Evolutionary conservation across 2,329 filamentous ascomycete genomes (phyloP).

Genomic region (Xylaria sp.): DNA sequence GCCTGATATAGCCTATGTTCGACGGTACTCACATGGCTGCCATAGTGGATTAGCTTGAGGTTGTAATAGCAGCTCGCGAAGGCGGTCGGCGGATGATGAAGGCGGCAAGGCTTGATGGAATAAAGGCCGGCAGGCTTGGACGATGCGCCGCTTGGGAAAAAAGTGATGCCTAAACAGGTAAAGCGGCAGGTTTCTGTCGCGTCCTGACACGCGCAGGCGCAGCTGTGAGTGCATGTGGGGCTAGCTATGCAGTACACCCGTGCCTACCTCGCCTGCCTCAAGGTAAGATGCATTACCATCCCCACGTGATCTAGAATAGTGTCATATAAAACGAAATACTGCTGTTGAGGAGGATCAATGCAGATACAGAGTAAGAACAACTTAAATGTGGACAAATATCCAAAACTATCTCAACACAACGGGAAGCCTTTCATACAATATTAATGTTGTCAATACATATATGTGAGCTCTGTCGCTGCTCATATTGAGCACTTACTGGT

Average conservation of each 20-base stretch:
- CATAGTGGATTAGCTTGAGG: slow-evolving; percentile 39
- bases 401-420: too few species aligned
- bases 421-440: too few species aligned
- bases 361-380: too few species aligned
- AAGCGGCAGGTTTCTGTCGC: slow-evolving; percentile 32
- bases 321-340: too few species aligned
- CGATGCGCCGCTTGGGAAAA: slow-evolving; percentile 11
- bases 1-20: background rate
- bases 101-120: slow-evolving; percentile 20
- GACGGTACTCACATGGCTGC: slow-evolving; percentile 45
- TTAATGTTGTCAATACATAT: too few species aligned
- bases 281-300: background rate
- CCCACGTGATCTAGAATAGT: background rate
- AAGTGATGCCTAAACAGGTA: slow-evolving; percentile 29
- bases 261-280: background rate
- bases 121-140: slow-evolving; percentile 5
- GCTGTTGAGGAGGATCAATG: too few species aligned
- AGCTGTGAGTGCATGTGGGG: background rate
- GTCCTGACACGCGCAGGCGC: slow-evolving; percentile 32
- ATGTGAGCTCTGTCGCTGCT: too few species aligned
- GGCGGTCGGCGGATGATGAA: slow-evolving; percentile 3
- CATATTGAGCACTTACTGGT: background rate
- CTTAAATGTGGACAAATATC: too few species aligned
- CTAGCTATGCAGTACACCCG: background rate
- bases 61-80: slow-evolving; percentile 20